Base-by-base conservation (phyloP, 805 yeast species). In the Yarrowia sp. region DNA sequence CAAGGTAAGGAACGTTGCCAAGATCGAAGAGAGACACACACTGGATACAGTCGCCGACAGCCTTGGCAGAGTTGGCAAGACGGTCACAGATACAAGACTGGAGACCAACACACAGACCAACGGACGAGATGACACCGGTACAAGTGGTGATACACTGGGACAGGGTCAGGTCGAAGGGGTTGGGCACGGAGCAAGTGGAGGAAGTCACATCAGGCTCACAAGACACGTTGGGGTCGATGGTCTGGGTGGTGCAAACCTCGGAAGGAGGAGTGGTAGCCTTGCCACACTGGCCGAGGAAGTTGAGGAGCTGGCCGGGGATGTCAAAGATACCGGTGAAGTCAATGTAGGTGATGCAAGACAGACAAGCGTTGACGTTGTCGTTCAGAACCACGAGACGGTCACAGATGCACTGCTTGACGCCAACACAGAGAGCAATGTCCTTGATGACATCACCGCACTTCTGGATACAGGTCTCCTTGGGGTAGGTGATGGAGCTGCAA, bases 121-220 rank as follows among this genome's bases (percentile, higher is more conserved):
- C 31, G 14, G 41, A 33, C 7, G 41, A 17, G 41, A 48, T 35
- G 14, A 48, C 55, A 13, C 55, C 41, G 18, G 55, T 48, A 35
- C 55, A 48, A 4, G 55, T 48, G 41, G 55, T 48, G 41, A 48
- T 35, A 6, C 55, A 48, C 55, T 48, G 55, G 41, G 55, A 33
- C 41, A 48, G 55, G 13, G 55, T 33, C 15, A 48, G 31, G 31
- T 35, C 55, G 22, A 17, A 33, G 41, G 55, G 55, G 55, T 48
- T 48, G 14, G 14, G 31, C 7, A 48, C 55, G 14, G 55, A 48
- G 41, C 55, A 48, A 33, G 55, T 48, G 17, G 55, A 48, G 0
- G 55, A 48, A 33, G 55, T 48, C 17, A 28, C 33, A 17, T 48
- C 55, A 17, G 55, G 55, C 41, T 17, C 55, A 13, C 55, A 48